These are phyloP conservation scores for Holtermannia corniformis DNA, from an alignment of 768 basidiomycete genomes.

Conservation along the genomic window DNA sequence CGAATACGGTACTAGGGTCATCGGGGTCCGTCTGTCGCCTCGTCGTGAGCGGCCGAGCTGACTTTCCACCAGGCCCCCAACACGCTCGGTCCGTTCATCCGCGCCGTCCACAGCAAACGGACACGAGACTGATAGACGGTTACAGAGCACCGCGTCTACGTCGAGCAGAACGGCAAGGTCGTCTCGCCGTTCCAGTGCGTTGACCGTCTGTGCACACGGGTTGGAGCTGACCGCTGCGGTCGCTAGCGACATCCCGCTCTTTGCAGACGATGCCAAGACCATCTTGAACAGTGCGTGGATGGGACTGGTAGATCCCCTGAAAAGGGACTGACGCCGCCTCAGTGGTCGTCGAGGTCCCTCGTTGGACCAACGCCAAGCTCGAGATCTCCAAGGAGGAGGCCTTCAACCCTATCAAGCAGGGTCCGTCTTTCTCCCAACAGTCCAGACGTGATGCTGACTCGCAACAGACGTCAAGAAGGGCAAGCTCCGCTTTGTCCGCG, in stretches of 20 bases:
- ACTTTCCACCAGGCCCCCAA: conserved; percentile 53
- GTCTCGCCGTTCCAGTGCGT: conserved; percentile 43
- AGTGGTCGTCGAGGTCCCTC: conserved; percentile 51
- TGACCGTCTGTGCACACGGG: background rate
- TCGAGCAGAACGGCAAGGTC: conserved; percentile 74
- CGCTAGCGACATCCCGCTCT: conserved; percentile 96
- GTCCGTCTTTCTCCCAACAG: no score
- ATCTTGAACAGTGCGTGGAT: conserved; percentile 90
- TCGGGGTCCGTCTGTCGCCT: conserved; percentile 19
- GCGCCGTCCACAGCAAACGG: background rate
- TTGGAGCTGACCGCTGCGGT: conserved; percentile 49
- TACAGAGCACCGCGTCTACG: conserved; percentile 86
- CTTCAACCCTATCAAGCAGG: conserved; percentile 99
- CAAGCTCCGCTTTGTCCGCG: conserved; percentile 83
- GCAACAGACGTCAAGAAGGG: conserved; percentile 79
- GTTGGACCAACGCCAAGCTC: conserved; percentile 99
- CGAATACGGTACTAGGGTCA: conserved; percentile 14
- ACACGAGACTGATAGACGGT: background rate
- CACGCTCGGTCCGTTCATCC: conserved; percentile 65
- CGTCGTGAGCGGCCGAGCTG: background rate
- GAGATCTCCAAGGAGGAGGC: conserved; percentile 96
- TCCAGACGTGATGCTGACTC: background rate
- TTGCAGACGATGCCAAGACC: conserved; percentile 87
- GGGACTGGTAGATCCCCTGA: background rate
- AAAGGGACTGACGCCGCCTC: background rate